Evolutionary conservation across 192 early-diverging fungal species (phyloP), one percentile per base, ranked within the genome.

Genomic region (Chytriomyces sp.): DNA sequence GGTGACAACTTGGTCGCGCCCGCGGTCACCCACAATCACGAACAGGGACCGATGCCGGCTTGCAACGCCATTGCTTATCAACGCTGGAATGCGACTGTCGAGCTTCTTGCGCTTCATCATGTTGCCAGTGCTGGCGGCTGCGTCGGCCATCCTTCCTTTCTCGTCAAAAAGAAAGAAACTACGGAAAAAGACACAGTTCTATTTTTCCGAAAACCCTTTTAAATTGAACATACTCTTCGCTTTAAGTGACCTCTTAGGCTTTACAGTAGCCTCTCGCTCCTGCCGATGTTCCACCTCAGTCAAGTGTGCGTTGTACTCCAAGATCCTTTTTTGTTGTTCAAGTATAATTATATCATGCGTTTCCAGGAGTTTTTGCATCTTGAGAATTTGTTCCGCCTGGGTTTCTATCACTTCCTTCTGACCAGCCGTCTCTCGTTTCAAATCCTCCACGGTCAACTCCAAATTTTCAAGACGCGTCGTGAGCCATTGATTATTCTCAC

Each of bases 11-110:
- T 95, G 86, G 72, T 87, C 86, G 25, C 90, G 91, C 66, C 95
- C 95, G 63, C 88, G 89, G 84, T 99, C 97, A 55, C 97, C 97
- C 17, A 99, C 92, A 26, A 99, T 78, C 30, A 99, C 93, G 80
- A 97, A 98, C 79, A 99, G 95, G 31, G 93, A 91, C 8, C 97
- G 89, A 77, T 96, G 93, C 76, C 94, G 90, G 52, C 84, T 87
- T 75, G 93, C 89, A n/a, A 98, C 94, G 30, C 90, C 90, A 73
- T 96, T 96, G 80, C 90, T 90, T 64, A 99, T 93, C 54, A 96
- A 87, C 52, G 95, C 91, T 61, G 93, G 93, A 65, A 99, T 91
- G 62, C 97, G 90, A 60, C 94, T 92, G 85, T 99, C 97, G 39
- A 99, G 91, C 68, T 88, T 88, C 68, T 88, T 88, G 25, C 80